Evolutionary conservation across 176 grass and related monocot genomes (phyloP), one percentile per base, ranked within the genome.

Genomic region (Triticum monococcum): DNA sequence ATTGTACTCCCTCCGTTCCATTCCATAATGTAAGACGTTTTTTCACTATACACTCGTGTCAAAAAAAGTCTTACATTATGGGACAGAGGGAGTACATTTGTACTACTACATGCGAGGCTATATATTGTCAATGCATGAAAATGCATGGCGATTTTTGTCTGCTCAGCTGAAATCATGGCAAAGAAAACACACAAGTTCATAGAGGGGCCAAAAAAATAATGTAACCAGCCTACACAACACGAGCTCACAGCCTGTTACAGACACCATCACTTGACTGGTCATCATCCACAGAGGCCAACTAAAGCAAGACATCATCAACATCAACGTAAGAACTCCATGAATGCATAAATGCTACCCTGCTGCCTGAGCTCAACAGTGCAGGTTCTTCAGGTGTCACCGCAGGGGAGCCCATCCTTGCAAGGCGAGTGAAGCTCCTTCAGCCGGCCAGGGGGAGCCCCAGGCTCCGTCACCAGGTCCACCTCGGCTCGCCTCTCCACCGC

Each of bases 321-420:
- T 57, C 52, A 57, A 57, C 6, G 63, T 23, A 28, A 65, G 63
- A 65, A 57, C 2, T 57, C 0, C 52, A 56, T 56, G 52, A 5
- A 56, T 20, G 46, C 13, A 50, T 50, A 5, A 5, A 68, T 18
- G 72, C 37, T 72, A 33, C 16, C 4, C 46, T 50, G 46, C 13
- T 16, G 46, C 2, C 30, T 16, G 36, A 50, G 65, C 54, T 64
- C 3, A 26, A 17, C 65, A 17, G 66, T 43, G 23, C 65, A 26
- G 28, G 28, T 78, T 83, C 63, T 78, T 83, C 63, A 84, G 62
- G 60, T 77, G 68, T 43, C 68, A 5, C 22, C 3, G 11, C 33
- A 62, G 12, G 68, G 61, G 74, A 61, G 24, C 7, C 14, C 67
- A 17, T 83, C 73, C 20, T 73, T 87, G 63, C 79, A 73, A 83